Conservation (phyloP, 495 filamentous ascomycete species). For the Lasiosphaeria ovina region DNA sequence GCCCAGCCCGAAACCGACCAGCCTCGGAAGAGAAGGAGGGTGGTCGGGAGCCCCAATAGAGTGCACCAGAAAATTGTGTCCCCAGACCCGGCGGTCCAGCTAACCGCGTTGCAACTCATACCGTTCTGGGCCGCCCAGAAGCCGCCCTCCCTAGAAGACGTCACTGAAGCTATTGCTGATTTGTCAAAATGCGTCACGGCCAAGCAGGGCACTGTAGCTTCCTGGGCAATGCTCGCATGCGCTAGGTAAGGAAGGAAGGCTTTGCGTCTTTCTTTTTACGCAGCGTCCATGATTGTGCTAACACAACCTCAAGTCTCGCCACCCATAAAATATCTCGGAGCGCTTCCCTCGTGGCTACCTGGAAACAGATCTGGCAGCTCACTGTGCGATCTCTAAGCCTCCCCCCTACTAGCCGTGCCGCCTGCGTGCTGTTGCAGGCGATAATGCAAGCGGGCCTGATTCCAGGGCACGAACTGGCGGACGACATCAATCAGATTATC, state of each 20-base stretch:
- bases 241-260: slow-evolving; percentile 46
- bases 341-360: slow-evolving; percentile 38
- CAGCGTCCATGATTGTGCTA: neutral
- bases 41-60: slow-evolving; percentile 57
- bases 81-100: slow-evolving; percentile 50
- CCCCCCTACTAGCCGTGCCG: slow-evolving; percentile 68
- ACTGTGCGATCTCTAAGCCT: slow-evolving; percentile 68
- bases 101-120: slow-evolving; percentile 75
- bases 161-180: slow-evolving; percentile 37
- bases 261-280: neutral
- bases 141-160: slow-evolving; percentile 36
- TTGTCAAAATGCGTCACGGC: slow-evolving; percentile 35
- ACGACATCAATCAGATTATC: slow-evolving; percentile 66
- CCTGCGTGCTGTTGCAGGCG: slow-evolving; percentile 70
- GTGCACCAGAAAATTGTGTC: slow-evolving; percentile 60
- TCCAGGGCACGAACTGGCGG: slow-evolving; percentile 58
- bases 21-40: slow-evolving; percentile 62
- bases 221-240: slow-evolving; percentile 60
- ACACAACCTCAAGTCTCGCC: slow-evolving; percentile 14
- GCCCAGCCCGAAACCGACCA: slow-evolving; percentile 36
- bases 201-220: slow-evolving; percentile 38
- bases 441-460: slow-evolving; percentile 64
- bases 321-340: slow-evolving; percentile 19
- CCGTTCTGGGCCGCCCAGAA: slow-evolving; percentile 61
- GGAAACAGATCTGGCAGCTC: slow-evolving; percentile 75